Evolutionary conservation across 805 yeast species (phyloP).

Genomic region (Saturnispora dispora): DNA sequence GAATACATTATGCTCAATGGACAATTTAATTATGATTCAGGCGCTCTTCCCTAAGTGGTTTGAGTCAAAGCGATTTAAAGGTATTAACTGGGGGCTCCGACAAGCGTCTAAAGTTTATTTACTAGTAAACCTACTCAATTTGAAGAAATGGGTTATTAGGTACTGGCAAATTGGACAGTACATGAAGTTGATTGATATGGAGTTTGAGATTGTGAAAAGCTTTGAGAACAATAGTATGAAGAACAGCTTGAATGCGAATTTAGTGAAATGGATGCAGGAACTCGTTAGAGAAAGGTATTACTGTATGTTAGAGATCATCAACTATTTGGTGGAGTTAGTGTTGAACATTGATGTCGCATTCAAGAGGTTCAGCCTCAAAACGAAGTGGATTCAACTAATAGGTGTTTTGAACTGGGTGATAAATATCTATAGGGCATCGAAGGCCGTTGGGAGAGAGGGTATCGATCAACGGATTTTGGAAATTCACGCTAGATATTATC

Average conservation of each 20-base stretch:
- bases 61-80: constrained; percentile 7
- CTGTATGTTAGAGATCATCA: constrained; percentile 22
- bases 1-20: constrained; percentile 20
- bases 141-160: constrained; percentile 19
- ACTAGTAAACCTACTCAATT: constrained; percentile 22
- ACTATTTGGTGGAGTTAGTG: constrained; percentile 25
- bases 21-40: constrained; percentile 23
- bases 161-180: constrained; percentile 20
- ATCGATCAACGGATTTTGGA: not conserved
- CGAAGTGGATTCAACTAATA: constrained; percentile 31
- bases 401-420: constrained; percentile 1
- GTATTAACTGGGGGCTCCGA: constrained; percentile 14
- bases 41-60: constrained; percentile 17
- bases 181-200: constrained; percentile 17
- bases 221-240: constrained; percentile 6
- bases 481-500: not conserved
- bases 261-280: constrained; percentile 14
- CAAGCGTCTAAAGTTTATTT: constrained; percentile 24
- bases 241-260: constrained; percentile 2
- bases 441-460: not conserved
- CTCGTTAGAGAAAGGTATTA: constrained; percentile 21
- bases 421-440: not conserved
- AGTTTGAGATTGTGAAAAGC: constrained; percentile 14
- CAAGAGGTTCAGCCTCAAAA: constrained; percentile 5
- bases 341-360: constrained; percentile 22